Evolutionary conservation across 2,329 filamentous ascomycete genomes (phyloP).

Genomic region (Fusarium chuoi): DNA sequence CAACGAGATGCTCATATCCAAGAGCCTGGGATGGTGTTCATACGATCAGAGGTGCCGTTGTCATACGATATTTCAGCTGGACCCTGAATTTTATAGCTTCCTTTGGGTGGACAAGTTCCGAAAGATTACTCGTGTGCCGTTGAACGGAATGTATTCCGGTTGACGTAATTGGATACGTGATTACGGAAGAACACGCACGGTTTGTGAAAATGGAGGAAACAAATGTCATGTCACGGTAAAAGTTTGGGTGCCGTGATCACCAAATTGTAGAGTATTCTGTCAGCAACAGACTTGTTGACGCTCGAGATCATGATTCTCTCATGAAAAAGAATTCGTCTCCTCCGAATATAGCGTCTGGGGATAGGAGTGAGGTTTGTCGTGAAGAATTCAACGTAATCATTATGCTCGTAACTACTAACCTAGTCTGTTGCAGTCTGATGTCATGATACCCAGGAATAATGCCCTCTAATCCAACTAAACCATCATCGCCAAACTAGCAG

Average conservation of each 20-base stretch:
- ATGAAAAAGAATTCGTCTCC: background rate
- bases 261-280: background rate
- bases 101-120: background rate
- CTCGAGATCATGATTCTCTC: background rate
- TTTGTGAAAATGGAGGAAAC: background rate
- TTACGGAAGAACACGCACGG: background rate
- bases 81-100: background rate
- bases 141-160: background rate
- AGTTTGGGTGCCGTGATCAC: background rate
- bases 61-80: slow-evolving; percentile 11
- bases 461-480: slow-evolving; percentile 18
- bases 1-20: background rate
- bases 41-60: background rate
- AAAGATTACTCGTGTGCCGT: background rate
- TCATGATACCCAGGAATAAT: background rate
- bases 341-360: background rate
- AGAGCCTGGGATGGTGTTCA: background rate
- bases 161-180: background rate
- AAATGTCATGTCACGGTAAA: background rate
- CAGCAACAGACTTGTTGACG: background rate
- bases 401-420: slow-evolving; percentile 9
- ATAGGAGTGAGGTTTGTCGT: background rate
- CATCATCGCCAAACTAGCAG: slow-evolving; percentile 36
- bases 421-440: background rate
- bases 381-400: slow-evolving; percentile 1